Conservation (phyloP, 345 rosid genomes). For the Acer campestre region DNA sequence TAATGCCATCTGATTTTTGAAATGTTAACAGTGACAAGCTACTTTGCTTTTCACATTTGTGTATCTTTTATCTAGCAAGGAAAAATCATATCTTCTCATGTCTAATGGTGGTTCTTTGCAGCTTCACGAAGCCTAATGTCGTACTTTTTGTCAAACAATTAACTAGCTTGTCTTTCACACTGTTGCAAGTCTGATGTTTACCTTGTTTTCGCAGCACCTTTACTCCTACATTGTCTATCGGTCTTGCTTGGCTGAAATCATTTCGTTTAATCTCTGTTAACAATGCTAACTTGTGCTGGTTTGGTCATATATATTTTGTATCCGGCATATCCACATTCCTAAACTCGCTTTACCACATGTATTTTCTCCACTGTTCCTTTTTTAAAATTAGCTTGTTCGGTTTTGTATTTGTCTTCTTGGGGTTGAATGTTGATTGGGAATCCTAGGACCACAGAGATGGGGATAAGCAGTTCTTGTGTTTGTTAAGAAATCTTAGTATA, state of each 20-base stretch:
- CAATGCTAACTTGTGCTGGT: neutral
- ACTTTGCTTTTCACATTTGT: neutral
- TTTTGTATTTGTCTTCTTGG: neutral
- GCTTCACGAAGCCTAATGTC: neutral
- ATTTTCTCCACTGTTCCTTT: neutral
- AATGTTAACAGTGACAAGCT: slow-evolving; percentile 3
- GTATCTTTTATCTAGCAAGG: neutral
- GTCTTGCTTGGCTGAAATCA: neutral
- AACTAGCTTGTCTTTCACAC: neutral
- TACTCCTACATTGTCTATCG: neutral
- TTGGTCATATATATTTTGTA: neutral
- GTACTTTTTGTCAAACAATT: neutral
- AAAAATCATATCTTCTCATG: neutral
- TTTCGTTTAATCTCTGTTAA: neutral
- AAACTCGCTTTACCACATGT: neutral
- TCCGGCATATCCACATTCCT: neutral
- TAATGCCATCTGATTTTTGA: neutral
- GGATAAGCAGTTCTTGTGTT: neutral
- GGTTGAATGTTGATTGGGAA: neutral
- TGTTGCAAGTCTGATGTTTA: neutral
- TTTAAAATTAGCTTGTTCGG: neutral
- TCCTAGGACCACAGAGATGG: neutral
- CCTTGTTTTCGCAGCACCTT: neutral
- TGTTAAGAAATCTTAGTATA: neutral
- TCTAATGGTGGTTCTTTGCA: neutral